Percentiles rank a stretch among this genome's conserved stretches.
These are phyloP conservation scores for Cytospora schulzeri DNA, from an alignment of 2,329 filamentous ascomycete species.

Conservation along the genomic window DNA sequence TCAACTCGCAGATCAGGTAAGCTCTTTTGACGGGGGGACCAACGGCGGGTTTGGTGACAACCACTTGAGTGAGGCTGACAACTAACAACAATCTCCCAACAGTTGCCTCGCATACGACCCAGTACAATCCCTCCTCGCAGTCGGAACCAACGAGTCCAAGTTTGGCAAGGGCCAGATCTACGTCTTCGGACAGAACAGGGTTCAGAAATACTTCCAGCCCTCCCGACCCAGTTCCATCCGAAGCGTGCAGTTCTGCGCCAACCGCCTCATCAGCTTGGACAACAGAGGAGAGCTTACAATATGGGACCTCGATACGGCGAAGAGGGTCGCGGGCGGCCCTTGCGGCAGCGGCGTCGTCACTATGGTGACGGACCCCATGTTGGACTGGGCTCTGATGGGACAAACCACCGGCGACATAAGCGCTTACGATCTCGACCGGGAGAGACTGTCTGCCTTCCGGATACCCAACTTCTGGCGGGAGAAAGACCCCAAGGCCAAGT, in stretches of 20 bases:
- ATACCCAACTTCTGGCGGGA: conserved; percentile 87
- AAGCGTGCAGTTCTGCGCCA: conserved; percentile 79
- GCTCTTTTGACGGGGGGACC: conserved; percentile 27
- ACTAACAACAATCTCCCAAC: conserved; percentile 33
- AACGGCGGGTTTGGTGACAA: neutral
- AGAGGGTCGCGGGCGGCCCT: conserved; percentile 68
- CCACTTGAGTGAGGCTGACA: neutral
- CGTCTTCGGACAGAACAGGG: conserved; percentile 79
- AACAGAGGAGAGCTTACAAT: conserved; percentile 82
- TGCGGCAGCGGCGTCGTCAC: conserved; percentile 76
- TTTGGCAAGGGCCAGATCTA: conserved; percentile 88
- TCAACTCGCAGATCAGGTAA: conserved; percentile 74
- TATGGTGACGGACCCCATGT: conserved; percentile 80
- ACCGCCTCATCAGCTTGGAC: conserved; percentile 84
- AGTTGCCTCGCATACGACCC: conserved; percentile 90
- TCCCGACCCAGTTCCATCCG: conserved; percentile 74
- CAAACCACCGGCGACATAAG: conserved; percentile 81
- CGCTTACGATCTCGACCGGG: conserved; percentile 90
- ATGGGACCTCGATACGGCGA: conserved; percentile 76
- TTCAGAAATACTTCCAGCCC: conserved; percentile 74
- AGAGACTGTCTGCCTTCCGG: conserved; percentile 72
- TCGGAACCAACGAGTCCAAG: conserved; percentile 85
- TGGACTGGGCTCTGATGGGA: conserved; percentile 92
- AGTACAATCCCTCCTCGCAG: conserved; percentile 86
- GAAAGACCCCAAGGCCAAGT: conserved; percentile 66